A percentile compares a stretch with the other conserved stretches of the same genome.
Conservation (phyloP, 2,329 filamentous ascomycete genomes). For the Magnaporthiopsis poae region DNA sequence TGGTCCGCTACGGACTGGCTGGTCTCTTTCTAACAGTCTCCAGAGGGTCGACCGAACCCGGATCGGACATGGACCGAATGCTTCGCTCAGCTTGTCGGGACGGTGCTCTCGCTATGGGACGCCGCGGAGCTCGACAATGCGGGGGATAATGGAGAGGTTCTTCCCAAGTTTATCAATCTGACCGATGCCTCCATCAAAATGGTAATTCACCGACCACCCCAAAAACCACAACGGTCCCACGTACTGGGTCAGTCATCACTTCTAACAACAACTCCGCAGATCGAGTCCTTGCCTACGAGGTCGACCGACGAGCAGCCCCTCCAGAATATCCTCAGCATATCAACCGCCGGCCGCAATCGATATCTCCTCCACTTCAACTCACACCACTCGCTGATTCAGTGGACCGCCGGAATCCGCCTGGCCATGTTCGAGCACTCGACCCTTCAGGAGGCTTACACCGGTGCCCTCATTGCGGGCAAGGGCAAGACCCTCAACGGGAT, state of each 20-base stretch:
- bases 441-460: constrained; percentile 91
- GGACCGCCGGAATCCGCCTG: constrained; percentile 88
- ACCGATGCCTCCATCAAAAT: constrained; percentile 97
- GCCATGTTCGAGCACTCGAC: constrained; percentile 90
- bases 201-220: constrained; percentile 42
- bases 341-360: constrained; percentile 87
- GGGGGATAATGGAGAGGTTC: constrained; percentile 57
- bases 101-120: constrained; percentile 91
- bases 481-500: constrained; percentile 85
- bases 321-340: constrained; percentile 91
- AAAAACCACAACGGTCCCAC: not conserved
- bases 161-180: constrained; percentile 71
- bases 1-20: not conserved
- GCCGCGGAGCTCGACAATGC: constrained; percentile 81
- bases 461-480: constrained; percentile 88
- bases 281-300: constrained; percentile 79
- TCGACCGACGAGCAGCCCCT: constrained; percentile 67
- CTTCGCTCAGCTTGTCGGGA: constrained; percentile 92
- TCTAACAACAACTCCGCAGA: constrained; percentile 38
- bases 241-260: not conserved
- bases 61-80: constrained; percentile 92
- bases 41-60: constrained; percentile 75
- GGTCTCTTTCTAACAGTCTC: constrained; percentile 16
- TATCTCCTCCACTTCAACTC: constrained; percentile 96
- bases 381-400: constrained; percentile 82